Evolutionary conservation across 768 basidiomycete genomes (phyloP).

Genomic region (Mycena belliarum): DNA sequence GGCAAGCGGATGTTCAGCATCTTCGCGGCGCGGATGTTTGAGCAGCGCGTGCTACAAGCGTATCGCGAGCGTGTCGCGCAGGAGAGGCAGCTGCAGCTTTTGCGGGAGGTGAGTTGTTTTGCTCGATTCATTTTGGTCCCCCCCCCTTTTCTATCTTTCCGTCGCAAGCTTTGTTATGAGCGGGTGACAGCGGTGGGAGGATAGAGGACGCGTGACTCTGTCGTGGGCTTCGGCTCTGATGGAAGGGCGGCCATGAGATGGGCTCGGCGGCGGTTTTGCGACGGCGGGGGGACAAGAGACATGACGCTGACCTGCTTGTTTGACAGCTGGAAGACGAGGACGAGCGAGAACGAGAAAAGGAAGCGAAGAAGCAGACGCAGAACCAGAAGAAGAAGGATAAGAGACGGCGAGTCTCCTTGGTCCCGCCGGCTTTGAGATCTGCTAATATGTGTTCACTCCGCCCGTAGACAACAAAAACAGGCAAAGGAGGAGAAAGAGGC

Average conservation of each 20-base stretch:
- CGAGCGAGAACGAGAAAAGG: conserved; percentile 79
- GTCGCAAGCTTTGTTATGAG: no score
- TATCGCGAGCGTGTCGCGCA: conserved; percentile 97
- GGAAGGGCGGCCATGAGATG: not conserved
- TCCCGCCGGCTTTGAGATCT: conserved; percentile 3
- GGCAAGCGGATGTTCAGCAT: conserved; percentile 99
- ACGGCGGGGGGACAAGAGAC: no score
- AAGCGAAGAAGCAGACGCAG: conserved; percentile 91
- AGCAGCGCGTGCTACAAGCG: conserved; percentile 94
- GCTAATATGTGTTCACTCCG: not conserved
- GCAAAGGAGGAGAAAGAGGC: conserved; percentile 93
- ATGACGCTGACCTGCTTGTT: not conserved
- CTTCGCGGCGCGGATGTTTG: conserved; percentile 99
- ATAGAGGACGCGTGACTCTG: no score
- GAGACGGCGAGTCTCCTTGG: conserved; percentile 56
- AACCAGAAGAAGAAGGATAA: conserved; percentile 99
- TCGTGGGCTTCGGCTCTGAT: no score
- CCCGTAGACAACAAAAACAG: conserved; percentile 79
- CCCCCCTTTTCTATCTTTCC: not conserved
- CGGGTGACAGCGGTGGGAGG: no score
- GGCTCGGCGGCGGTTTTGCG: no score
- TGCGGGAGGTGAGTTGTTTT: not conserved
- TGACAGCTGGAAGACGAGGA: conserved; percentile 90
- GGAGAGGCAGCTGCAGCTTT: conserved; percentile 63
- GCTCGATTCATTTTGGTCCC: not conserved